A percentile compares a stretch with the other conserved stretches of the same genome.
Evolutionary conservation across 2,329 filamentous ascomycete species (phyloP).

Genomic region (Neofusicoccum umdonicola): DNA sequence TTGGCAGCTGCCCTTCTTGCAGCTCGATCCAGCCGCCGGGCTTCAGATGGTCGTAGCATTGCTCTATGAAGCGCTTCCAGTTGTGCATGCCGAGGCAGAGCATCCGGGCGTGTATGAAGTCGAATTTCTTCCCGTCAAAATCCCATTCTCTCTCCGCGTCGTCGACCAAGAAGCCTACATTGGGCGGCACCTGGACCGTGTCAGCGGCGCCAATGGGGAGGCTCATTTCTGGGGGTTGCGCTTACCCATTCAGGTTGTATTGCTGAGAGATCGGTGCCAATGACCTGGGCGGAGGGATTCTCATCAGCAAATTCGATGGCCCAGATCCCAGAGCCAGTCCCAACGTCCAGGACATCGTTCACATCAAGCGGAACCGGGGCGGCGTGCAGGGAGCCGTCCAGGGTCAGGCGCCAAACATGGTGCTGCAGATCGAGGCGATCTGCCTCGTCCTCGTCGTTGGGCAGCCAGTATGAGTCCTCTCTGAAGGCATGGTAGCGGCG

Average conservation of each 20-base stretch:
- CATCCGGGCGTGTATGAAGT: conserved; percentile 56
- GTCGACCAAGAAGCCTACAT: conserved; percentile 36
- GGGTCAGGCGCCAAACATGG: conserved; percentile 36
- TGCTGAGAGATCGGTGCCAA: conserved; percentile 35
- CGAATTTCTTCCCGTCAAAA: conserved; percentile 47
- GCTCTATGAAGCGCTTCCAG: conserved; percentile 51
- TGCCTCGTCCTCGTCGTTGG: conserved; percentile 39
- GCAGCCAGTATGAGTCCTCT: conserved; percentile 34
- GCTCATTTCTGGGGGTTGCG: conserved; percentile 27
- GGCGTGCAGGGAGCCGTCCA: conserved; percentile 35
- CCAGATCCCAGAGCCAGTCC: conserved; percentile 36
- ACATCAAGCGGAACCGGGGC: conserved; percentile 27
- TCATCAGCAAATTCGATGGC: conserved; percentile 35
- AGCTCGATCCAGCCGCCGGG: conserved; percentile 54
- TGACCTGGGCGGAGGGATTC: conserved; percentile 32
- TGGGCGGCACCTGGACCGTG: conserved; percentile 32
- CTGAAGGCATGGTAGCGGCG: conserved; percentile 37
- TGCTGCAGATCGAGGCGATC: conserved; percentile 38
- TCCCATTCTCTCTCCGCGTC: conserved; percentile 53
- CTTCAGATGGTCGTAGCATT: conserved; percentile 40
- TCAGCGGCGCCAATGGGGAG: neutral
- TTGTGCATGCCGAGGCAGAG: conserved; percentile 55
- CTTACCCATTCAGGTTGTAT: conserved; percentile 22
- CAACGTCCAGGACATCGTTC: conserved; percentile 28
- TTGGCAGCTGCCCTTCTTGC: conserved; percentile 37